Percentiles rank a stretch among this genome's conserved stretches.
phyloP scores from a whole-genome alignment of 345 rosid species.

The Eucalyptus sideroxylon region DNA sequence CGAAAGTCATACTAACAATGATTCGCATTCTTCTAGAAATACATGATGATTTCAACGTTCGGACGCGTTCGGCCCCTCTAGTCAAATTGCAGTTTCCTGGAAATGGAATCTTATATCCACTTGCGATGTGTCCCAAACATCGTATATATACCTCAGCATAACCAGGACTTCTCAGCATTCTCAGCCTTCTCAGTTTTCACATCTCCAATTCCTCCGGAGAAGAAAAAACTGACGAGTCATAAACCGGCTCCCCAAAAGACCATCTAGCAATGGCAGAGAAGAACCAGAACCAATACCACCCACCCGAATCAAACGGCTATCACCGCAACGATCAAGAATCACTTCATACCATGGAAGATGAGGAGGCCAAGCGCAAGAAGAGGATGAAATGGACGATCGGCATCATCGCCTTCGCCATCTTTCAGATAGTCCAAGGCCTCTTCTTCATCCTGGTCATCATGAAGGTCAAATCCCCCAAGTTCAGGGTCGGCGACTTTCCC shows the following conservation, averaged over 20 bases:
- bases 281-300: not conserved
- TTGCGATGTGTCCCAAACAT: not conserved
- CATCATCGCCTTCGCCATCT: slow-evolving; percentile 3
- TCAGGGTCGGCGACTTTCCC: not conserved
- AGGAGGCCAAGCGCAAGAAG: slow-evolving; percentile 5
- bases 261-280: not conserved
- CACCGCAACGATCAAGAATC: not conserved
- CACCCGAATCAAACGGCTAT: not conserved
- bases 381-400: slow-evolving; percentile 2
- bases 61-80: not conserved
- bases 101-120: not conserved
- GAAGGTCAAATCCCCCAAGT: slow-evolving; percentile 11
- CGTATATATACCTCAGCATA: not conserved
- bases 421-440: slow-evolving; percentile 2
- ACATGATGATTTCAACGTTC: not conserved
- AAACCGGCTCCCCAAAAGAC: not conserved
- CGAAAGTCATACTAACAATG: not conserved
- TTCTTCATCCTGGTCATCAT: slow-evolving; percentile 1
- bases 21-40: not conserved
- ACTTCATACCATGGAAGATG: not conserved
- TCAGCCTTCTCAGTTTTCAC: not conserved
- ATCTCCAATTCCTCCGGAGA: not conserved
- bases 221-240: not conserved
- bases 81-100: not conserved
- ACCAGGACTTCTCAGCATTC: not conserved